Evolutionary conservation across 2,329 filamentous ascomycete genomes (phyloP), one percentile per base, ranked within the genome.

Genomic region (Plectosphaerella plurivora): DNA sequence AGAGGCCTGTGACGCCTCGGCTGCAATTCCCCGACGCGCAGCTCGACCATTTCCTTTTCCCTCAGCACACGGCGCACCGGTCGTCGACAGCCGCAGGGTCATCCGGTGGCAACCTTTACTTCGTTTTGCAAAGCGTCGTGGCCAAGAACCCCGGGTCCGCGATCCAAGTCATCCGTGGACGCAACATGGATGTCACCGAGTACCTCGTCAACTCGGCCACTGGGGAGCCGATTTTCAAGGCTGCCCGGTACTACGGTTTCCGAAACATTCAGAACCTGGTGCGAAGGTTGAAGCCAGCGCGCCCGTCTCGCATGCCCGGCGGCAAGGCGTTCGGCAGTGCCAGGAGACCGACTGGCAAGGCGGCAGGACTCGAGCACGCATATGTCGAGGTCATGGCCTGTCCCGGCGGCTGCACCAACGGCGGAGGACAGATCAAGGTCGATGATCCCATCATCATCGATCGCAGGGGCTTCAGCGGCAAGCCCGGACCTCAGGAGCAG

Each of bases 361-460:
- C 73, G 16, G 66, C 69, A 16, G 69, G 72, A 5, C 70, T 81
- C 7, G 90, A 96, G 36, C 92, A 92, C 67, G 81, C 88, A n/a
- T 97, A 96, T 69, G 89, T 97, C 25, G 94, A 99, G 71, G 94
- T 99, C 53, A 99, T 99, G 94, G 94, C 94, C 14, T 99, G 94
- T 68, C 94, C 94, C 0, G 94, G 94, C n/a, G 94, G 94, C 3
- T 99, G 94, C 73, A 99, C 94, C 51, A 99, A 99, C 62, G 94
- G 94, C 2, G 94, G 94, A 37, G 94, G 94, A 1, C 94, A 99
- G 73, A 86, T 99, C 66, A 96, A 96, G 65, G 83, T 90, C 24
- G 89, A 91, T 50, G 94, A 97, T 66, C 83, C 88, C 7, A 73
- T 83, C 12, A 71, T 86, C 10, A 62, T 76, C 42, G 76, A 77